phyloP scores from a whole-genome alignment of 257 asterid genomes.

The Primulina tabacum region DNA sequence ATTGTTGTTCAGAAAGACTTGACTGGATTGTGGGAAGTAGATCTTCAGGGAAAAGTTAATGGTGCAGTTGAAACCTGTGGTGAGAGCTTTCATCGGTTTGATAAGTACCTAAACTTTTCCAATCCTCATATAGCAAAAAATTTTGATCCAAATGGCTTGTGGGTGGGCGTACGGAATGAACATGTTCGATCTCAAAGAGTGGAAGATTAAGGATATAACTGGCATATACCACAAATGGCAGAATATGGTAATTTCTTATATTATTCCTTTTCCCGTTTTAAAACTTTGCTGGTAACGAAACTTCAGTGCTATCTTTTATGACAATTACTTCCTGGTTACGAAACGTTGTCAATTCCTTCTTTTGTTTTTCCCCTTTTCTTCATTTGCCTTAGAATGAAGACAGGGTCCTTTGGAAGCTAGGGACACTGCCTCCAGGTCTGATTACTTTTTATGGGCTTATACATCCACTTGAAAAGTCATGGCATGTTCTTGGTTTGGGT shows the following conservation, averaged over 20 bases:
- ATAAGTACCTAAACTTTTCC: constrained; percentile 91
- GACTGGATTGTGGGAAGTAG: constrained; percentile 87
- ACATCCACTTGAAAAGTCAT: constrained; percentile 87
- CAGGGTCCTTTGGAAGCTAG: constrained; percentile 95
- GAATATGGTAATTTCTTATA: constrained; percentile 60
- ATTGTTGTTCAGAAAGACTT: constrained; percentile 97
- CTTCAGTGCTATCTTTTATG: neutral
- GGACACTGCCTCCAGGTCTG: constrained; percentile 94
- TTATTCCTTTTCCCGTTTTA: neutral
- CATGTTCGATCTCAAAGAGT: constrained; percentile 84
- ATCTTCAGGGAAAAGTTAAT: constrained; percentile 86
- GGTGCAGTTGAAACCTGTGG: constrained; percentile 99
- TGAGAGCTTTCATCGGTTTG: constrained; percentile 93
- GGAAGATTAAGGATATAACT: constrained; percentile 96
- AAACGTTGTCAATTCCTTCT: constrained; percentile 10
- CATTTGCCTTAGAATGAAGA: constrained; percentile 69
- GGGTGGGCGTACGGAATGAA: constrained; percentile 99
- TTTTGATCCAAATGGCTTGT: constrained; percentile 96
- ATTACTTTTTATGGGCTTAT: constrained; percentile 93
- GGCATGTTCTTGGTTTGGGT: constrained; percentile 98
- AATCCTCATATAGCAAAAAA: constrained; percentile 86
- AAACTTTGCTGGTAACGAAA: constrained; percentile 2
- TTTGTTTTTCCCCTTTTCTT: constrained; percentile 13
- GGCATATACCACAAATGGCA: constrained; percentile 99
- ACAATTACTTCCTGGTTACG: neutral